Base-by-base conservation (phyloP, 306 rosid species). In the Cyclanthera cordifolia region DNA sequence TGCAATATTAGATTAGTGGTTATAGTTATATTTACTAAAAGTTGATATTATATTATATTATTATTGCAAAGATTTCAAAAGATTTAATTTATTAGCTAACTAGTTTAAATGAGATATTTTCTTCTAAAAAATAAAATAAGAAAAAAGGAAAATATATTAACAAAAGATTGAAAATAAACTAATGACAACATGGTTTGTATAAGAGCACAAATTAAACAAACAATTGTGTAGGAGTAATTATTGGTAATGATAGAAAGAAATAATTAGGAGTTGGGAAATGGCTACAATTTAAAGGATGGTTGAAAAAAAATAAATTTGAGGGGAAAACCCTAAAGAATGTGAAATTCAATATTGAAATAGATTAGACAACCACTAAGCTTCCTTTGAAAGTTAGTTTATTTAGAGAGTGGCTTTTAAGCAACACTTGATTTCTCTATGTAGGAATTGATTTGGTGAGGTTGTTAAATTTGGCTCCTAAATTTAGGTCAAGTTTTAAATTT, bases 381-480 rank as follows among this genome's bases (percentile, higher is more conserved):
- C 58, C 14, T 51, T 17, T 53, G 55, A 63, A 82, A 82, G 89
- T 72, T 79, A 49, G 70, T 34, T 49, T 52, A 64, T 71, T 69
- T 65, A 72, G 82, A 52, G 90, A 81, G 91, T 84, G 85, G 78
- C 86, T 86, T 82, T 54, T 54, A 86, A 86, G 91, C 90, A 81
- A 88, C 30, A 72, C 54, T 43, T 55, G 61, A 27, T 55, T 57
- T 15, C 23, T 21, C 43, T 27, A 27, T 56, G 39, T 27, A 13
- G 41, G 41, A 11, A 24, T 56, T 17, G n/a, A 9, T 59, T 32
- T 59, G 20, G 11, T 17, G 47, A 32, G 8, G 47, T 59, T 32
- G 24, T 58, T 30, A 58, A 28, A 3, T 30, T 60, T n/a, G 49
- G 49, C 49, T 60, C 10, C 51, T 39, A 63, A 63, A 34, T 34